Evolutionary conservation across 345 rosid genomes (phyloP).

Genomic region (Brassica cretica): DNA sequence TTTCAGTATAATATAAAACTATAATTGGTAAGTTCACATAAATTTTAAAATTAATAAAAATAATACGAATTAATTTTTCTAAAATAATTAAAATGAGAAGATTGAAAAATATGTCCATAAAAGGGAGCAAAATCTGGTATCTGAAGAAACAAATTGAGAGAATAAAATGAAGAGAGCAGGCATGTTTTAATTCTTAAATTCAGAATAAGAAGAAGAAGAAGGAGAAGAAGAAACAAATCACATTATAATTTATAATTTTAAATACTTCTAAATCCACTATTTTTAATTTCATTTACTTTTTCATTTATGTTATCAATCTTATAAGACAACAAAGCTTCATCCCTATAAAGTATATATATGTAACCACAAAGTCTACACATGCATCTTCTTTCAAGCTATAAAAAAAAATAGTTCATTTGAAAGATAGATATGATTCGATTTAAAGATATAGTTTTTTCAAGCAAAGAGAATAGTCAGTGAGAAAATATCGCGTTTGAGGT

Average conservation of each 20-base stretch:
- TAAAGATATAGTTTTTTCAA: not conserved
- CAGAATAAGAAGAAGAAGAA: not conserved
- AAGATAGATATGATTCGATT: conserved; percentile 17
- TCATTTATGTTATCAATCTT: conserved; percentile 16
- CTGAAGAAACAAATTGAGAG: not conserved
- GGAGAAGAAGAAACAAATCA: not conserved
- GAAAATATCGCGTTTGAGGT: not conserved
- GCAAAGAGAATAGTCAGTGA: not conserved
- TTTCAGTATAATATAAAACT: not conserved
- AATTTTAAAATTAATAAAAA: too few species aligned
- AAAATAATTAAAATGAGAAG: not conserved
- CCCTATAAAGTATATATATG: conserved; percentile 12
- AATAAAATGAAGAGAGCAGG: not conserved
- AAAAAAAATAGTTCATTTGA: not conserved
- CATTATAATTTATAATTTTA: not conserved
- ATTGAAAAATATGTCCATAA: not conserved
- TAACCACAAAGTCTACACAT: conserved; percentile 1
- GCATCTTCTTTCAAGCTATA: not conserved
- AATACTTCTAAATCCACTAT: conserved; percentile 2
- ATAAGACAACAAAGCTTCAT: conserved; percentile 9
- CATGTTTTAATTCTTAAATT: not conserved
- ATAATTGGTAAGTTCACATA: not conserved
- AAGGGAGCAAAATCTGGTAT: not conserved
- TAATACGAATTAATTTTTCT: not conserved
- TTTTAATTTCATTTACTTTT: conserved; percentile 1